These are phyloP conservation scores for Angomonas ambiguus DNA, from an alignment of 208 protist genomes.

Conservation along the genomic window DNA sequence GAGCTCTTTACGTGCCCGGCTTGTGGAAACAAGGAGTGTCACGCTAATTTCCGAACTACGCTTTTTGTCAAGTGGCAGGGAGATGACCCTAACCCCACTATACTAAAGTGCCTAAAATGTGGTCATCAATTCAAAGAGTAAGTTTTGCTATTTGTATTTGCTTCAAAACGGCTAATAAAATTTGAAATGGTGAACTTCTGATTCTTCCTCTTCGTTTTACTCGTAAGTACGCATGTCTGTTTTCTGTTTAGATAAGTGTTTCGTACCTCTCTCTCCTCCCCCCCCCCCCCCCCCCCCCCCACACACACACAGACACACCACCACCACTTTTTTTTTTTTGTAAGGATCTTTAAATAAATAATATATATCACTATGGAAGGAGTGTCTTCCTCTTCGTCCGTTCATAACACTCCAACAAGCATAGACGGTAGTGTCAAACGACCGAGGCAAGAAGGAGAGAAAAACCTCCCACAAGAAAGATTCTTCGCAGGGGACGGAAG, in stretches of 20 bases:
- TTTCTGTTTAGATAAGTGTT: too few species aligned
- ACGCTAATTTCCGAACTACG: slow-evolving; percentile 43
- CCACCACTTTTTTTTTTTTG: background rate
- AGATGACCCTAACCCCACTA: slow-evolving; percentile 47
- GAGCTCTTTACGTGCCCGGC: slow-evolving; percentile 45
- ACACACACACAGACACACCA: too few species aligned
- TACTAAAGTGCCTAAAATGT: slow-evolving; percentile 50
- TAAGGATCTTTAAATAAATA: background rate
- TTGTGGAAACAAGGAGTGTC: slow-evolving; percentile 46
- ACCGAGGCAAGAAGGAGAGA: background rate
- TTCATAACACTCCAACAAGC: background rate
- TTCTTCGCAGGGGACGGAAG: background rate
- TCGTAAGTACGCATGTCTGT: too few species aligned
- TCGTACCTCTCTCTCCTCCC: too few species aligned
- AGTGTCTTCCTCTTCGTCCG: background rate
- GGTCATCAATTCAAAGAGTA: slow-evolving; percentile 27
- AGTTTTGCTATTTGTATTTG: too few species aligned
- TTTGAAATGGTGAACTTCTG: too few species aligned
- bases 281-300: too few species aligned
- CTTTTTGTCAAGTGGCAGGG: slow-evolving; percentile 72
- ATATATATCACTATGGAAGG: too few species aligned
- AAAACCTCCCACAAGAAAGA: background rate
- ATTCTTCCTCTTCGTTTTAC: too few species aligned
- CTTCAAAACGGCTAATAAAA: too few species aligned
- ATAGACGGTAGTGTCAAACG: background rate